Base-by-base conservation (phyloP, 352 stramenopile genomes). In the Albugo laibachii region DNA sequence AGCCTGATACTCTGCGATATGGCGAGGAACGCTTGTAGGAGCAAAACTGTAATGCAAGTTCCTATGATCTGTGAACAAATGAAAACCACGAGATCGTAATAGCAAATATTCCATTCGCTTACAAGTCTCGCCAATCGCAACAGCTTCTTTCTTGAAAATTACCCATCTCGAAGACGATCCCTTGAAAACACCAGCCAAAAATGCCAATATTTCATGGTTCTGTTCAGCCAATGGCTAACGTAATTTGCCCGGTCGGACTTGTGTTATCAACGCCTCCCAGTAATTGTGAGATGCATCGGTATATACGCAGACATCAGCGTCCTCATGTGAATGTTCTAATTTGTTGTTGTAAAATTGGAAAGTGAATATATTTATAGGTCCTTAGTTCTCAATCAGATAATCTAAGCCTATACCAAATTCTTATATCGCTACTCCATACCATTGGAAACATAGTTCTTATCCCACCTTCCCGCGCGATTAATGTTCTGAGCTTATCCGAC, bases 1-100 rank as follows among this genome's bases (percentile, higher is more conserved):
- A 0, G 52, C 59, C 18, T 63, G 55, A 44, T 52, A 57, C 12
- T 45, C 18, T 3, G 52, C 2, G 45, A 59, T 53, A 4, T n/a
- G 44, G 1, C 36, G 12, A 36, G 47, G 41, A 2, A 18, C 40
- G 0, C 24, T 21, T 1, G 45, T n/a, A n/a, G 56, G 56, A 15
- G 54, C 52, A 35, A 35, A 37, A 60, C 54, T 56, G 41, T 60
- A 57, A 12, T 39, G 16, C 4, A 63, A 35, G 39, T 63, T 63
- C 0, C 49, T 35, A 11, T 63, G 57, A 46, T 61, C 57, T 1
- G 57, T 64, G 41, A 50, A 64, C 8, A 61, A 3, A 1, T 21
- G n/a, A 20, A 64, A 64, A 24, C 49, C 54, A 0, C 36, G 16
- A 1, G 47, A 31, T 1, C 53, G 53, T 2, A 54, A 20, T 36